These are phyloP conservation scores for Buddleja alternifolia DNA, from an alignment of 257 asterid genomes.

Conservation along the genomic window DNA sequence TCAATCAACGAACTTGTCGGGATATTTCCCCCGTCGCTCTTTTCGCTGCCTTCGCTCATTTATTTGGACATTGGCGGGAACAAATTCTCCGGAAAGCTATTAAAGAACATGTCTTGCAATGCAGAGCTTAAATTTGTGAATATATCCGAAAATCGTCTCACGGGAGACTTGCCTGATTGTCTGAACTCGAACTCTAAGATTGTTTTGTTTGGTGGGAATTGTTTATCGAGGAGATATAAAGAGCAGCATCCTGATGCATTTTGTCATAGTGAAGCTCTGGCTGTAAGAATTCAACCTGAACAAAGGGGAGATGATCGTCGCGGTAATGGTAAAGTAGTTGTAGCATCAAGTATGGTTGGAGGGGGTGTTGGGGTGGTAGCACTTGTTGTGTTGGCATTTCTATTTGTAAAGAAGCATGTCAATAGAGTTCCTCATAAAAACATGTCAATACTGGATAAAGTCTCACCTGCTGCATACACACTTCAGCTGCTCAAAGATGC, in stretches of 20 bases:
- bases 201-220: conserved; percentile 62
- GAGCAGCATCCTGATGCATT: conserved; percentile 58
- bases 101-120: conserved; percentile 61
- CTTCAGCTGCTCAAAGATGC: conserved; percentile 89
- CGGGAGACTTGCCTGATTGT: conserved; percentile 83
- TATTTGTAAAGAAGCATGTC: conserved; percentile 40
- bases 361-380: conserved; percentile 57
- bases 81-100: conserved; percentile 68
- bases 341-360: conserved; percentile 71
- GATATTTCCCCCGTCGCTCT: conserved; percentile 46
- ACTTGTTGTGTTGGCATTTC: conserved; percentile 52
- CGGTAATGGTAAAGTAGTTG: conserved; percentile 46
- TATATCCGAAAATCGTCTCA: conserved; percentile 62
- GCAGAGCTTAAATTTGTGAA: conserved; percentile 50
- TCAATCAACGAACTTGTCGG: conserved; percentile 66
- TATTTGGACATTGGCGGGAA: conserved; percentile 73
- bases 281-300: conserved; percentile 68
- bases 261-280: conserved; percentile 81
- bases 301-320: conserved; percentile 29
- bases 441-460: conserved; percentile 56
- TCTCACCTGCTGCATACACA: conserved; percentile 69
- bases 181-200: conserved; percentile 25
- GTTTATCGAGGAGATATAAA: conserved; percentile 44
- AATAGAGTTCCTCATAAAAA: conserved; percentile 46
- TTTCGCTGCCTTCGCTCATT: conserved; percentile 61